These are phyloP conservation scores for Conoideocrella luteorostrata DNA, from an alignment of 2,329 filamentous ascomycete genomes.

Conservation along the genomic window DNA sequence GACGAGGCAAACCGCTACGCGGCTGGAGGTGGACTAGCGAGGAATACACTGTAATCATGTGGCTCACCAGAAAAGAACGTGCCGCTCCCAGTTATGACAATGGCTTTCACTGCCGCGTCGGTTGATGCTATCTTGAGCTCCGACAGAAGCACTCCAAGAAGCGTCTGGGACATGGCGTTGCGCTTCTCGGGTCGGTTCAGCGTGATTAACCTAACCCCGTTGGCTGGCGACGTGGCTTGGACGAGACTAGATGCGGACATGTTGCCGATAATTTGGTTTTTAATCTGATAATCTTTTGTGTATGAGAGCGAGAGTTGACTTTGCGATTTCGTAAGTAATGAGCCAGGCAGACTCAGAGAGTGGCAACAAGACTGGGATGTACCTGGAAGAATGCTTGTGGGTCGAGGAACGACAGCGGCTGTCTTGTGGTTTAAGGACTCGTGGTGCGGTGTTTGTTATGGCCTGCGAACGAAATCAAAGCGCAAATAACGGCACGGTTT, in stretches of 20 bases:
- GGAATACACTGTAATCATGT: neutral
- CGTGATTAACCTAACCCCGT: conserved; percentile 39
- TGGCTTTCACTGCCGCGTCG: conserved; percentile 22
- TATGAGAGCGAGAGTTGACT: neutral
- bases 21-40: neutral
- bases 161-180: conserved; percentile 49
- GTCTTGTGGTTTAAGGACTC: no score
- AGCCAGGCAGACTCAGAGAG: no score
- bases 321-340: no score
- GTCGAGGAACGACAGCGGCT: no score
- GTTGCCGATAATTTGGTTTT: conserved; percentile 1
- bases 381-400: no score
- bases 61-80: conserved; percentile 17
- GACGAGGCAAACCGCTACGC: neutral
- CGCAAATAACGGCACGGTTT: neutral
- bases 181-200: conserved; percentile 50
- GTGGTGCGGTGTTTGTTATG: no score
- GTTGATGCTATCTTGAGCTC: conserved; percentile 17
- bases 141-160: conserved; percentile 39
- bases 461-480: no score
- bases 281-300: neutral
- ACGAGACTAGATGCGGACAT: conserved; percentile 14
- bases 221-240: conserved; percentile 13
- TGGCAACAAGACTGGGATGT: no score
- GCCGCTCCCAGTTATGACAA: conserved; percentile 31